Percentiles rank a stretch among this genome's conserved stretches.
Evolutionary conservation across 176 grass and related monocot genomes (phyloP).

Genomic region (Olyra latifolia): DNA sequence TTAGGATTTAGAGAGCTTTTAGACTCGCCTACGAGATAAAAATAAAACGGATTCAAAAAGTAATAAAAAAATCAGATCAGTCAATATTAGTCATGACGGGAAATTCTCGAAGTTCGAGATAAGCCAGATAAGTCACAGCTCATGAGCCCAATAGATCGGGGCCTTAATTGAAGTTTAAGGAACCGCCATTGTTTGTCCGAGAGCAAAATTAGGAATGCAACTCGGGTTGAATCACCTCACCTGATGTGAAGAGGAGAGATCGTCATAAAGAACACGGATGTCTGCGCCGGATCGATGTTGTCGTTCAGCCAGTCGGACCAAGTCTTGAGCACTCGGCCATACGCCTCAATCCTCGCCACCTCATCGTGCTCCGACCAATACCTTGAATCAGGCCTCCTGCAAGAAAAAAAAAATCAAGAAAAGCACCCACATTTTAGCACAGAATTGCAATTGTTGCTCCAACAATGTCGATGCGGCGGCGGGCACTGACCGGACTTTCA

Average conservation of each 20-base stretch:
- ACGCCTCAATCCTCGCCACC: conserved; percentile 59
- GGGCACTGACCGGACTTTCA: conserved; percentile 61
- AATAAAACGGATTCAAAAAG: too few relatives aligned
- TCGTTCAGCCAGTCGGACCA: conserved; percentile 59
- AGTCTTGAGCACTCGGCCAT: conserved; percentile 56
- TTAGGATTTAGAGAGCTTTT: too few relatives aligned
- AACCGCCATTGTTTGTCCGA: too few relatives aligned
- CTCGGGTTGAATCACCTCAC: too few relatives aligned
- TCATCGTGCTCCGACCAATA: conserved; percentile 77
- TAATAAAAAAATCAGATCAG: too few relatives aligned
- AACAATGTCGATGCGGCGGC: too few relatives aligned
- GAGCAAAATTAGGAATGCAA: background rate
- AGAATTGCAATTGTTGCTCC: background rate
- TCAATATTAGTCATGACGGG: too few relatives aligned
- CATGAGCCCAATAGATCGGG: too few relatives aligned
- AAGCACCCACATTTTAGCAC: background rate
- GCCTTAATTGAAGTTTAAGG: background rate
- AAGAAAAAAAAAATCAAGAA: background rate
- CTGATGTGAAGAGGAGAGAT: conserved; percentile 83
- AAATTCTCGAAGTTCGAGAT: too few relatives aligned
- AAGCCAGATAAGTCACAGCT: too few relatives aligned
- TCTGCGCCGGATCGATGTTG: conserved; percentile 57
- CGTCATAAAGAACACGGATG: conserved; percentile 78
- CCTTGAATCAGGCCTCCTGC: conserved; percentile 58
- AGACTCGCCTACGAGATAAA: too few relatives aligned